Base-by-base conservation (phyloP, 768 basidiomycete genomes). In the Trametes cingulata region DNA sequence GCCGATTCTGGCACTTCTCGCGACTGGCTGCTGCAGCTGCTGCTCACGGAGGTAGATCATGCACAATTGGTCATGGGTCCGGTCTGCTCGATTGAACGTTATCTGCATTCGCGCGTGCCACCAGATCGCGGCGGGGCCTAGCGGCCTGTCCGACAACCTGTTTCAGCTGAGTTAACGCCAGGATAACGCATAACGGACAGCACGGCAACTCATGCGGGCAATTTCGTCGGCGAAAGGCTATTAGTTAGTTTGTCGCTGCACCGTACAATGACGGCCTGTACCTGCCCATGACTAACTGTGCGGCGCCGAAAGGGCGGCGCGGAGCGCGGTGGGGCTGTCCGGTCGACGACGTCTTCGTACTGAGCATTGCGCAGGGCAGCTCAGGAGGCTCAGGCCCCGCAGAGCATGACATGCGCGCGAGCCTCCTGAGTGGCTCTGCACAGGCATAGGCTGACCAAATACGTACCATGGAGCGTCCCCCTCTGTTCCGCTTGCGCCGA, bases 111-210 rank as follows among this genome's bases (percentile, higher is more conserved):
- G 13, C 20, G 17, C 46, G 55, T 49, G 55, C 55, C 46, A 56
- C 55, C 55, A 56, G 55, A 56, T 56, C 55, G 46, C 37, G 37
- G 46, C 47, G 55, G 37, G 35, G 54, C 33, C 6, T 40, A 10
- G 29, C 29, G 29, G 29, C 29, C 29, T 24, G 9, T 47, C 45
- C 42, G 42, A 47, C 24, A 47, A 25, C 25, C 27, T 12, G 36
- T 51, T 35, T 51, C 49, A 37, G 20, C 15, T 41, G 46, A 25
- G 22, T 47, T 47, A 25, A 47, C 46, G 46, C 25, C 15, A 41
- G n/a, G n/a, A 14, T 41, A 15, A 19, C 40, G 40, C 40, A 19
- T 41, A 14, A 6, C n/a, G 40, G n/a, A 41, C 40, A 41, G 45
- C 15, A 47, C 45, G 45, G 45, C 45, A 13, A 47, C 45, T 17